A percentile compares a stretch with the other conserved stretches of the same genome.
Evolutionary conservation across 2,329 filamentous ascomycete species (phyloP).

Genomic region (Ramularia collo-cygni): DNA sequence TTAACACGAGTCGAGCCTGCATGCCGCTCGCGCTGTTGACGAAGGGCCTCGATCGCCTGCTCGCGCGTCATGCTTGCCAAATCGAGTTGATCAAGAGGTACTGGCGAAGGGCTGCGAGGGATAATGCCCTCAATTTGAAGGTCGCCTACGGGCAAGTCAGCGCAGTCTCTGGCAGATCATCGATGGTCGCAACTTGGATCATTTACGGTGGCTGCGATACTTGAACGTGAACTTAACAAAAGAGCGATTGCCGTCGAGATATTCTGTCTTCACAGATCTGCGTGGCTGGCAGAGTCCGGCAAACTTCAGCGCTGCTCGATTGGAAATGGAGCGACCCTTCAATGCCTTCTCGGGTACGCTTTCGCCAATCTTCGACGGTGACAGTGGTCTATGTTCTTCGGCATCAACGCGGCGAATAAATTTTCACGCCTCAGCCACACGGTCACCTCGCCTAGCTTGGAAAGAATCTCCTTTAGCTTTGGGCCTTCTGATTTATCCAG

Average conservation of each 20-base stretch:
- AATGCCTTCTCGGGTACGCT: conserved; percentile 21
- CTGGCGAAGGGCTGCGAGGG: conserved; percentile 20
- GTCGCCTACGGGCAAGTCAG: conserved; percentile 10
- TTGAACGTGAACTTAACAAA: conserved; percentile 21
- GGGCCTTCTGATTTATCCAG: not conserved
- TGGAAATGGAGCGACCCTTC: conserved; percentile 25
- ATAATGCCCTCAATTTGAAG: conserved; percentile 26
- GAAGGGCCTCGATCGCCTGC: conserved; percentile 20
- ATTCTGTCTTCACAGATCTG: not conserved
- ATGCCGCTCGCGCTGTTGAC: conserved; percentile 5
- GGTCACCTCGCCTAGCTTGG: conserved; percentile 15
- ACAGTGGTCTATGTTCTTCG: too few species aligned
- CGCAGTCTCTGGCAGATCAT: conserved; percentile 10
- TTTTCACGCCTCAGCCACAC: conserved; percentile 6
- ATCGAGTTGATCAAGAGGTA: conserved; percentile 23
- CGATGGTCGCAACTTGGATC: too few species aligned
- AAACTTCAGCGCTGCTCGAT: conserved; percentile 9
- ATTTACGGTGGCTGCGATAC: conserved; percentile 17
- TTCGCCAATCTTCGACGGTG: not conserved
- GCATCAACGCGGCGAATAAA: too few species aligned
- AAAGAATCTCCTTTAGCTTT: conserved; percentile 4
- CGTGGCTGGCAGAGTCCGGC: not conserved
- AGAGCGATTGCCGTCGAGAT: conserved; percentile 15
- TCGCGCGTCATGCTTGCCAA: conserved; percentile 18
- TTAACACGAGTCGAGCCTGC: conserved; percentile 10